Base-by-base conservation (phyloP, 768 basidiomycete genomes). In the Xanthoconium stramineum region DNA sequence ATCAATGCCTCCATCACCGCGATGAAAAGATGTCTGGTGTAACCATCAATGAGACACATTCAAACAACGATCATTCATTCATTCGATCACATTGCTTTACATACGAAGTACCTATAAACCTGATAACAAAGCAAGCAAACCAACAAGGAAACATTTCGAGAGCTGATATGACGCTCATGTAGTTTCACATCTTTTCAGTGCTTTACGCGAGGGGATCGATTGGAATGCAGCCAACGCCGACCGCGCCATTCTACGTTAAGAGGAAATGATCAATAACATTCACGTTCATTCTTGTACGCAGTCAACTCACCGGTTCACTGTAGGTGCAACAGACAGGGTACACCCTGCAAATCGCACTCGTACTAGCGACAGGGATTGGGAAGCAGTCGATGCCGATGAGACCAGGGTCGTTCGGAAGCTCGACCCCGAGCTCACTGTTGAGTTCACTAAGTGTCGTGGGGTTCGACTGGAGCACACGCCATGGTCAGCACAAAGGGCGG, bases 301-400 rank as follows among this genome's bases (percentile, higher is more conserved):
- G 13, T 35, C 35, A 13, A 35, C 58, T 57, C 13, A 65, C 64
- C 2, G 46, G 55, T 5, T 6, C 19, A 7, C 59, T 43, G 4
- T 32, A 43, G 12, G 35, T 46, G 56, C 64, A 65, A 35, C 64
- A 65, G 36, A 65, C 57, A 0, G 64, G 43, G n/a, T 60, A 32
- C 19, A 42, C 37, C 9, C 20, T 36, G 50, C 64, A 65, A 2
- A 39, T n/a, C 9, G 33, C 49, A 13, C 48, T 50, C 0, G 33
- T 4, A 0, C 53, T 47, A 1, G 42, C 4, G 1, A 2, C 24
- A 2, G 47, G 48, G 44, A 52, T 35, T 0, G 60, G 43, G 28
- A 10, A 6, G 39, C 63, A 64, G 10, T 8, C 5, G 5, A 50
- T 3, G 24, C 57, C 63, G 7, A 61, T 37, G 4, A 49, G 44